phyloP scores from a whole-genome alignment of 2,329 filamentous ascomycete species.

The Alternaria triticina region DNA sequence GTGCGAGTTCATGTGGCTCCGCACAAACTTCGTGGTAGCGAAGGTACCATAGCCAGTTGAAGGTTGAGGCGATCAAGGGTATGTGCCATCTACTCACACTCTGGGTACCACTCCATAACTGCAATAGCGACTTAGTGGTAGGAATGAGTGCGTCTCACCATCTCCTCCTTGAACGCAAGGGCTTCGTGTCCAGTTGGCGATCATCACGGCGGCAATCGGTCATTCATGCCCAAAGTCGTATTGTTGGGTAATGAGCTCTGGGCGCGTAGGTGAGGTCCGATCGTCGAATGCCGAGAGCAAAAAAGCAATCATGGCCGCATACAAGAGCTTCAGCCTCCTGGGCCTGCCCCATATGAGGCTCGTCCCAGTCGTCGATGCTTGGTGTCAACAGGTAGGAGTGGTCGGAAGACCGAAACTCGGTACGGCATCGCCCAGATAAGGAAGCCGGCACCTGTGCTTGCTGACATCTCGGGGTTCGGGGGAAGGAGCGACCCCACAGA shows the following conservation, averaged over 20 bases:
- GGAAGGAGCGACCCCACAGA: conserved; percentile 6
- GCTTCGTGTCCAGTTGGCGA: background rate
- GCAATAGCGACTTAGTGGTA: background rate
- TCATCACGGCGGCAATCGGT: background rate
- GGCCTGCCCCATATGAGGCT: background rate
- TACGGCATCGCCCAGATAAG: background rate
- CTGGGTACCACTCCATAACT: background rate
- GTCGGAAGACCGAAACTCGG: background rate
- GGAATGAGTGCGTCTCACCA: background rate
- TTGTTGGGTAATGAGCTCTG: background rate
- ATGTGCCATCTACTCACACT: background rate
- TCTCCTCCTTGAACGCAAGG: background rate
- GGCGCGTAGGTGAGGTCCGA: background rate
- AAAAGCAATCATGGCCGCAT: background rate
- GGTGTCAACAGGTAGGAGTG: background rate
- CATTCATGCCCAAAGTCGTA: background rate
- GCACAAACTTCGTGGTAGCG: background rate
- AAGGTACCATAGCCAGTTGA: background rate
- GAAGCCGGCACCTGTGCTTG: conserved; percentile 2
- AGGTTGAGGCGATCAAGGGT: background rate
- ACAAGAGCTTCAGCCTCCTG: background rate
- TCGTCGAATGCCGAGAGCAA: background rate
- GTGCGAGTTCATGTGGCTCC: background rate
- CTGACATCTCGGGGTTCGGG: conserved; percentile 3
- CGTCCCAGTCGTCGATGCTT: background rate